A percentile compares a stretch with the other conserved stretches of the same genome.
Conservation (phyloP, 768 basidiomycete genomes). For the Cytidiella melzeri region DNA sequence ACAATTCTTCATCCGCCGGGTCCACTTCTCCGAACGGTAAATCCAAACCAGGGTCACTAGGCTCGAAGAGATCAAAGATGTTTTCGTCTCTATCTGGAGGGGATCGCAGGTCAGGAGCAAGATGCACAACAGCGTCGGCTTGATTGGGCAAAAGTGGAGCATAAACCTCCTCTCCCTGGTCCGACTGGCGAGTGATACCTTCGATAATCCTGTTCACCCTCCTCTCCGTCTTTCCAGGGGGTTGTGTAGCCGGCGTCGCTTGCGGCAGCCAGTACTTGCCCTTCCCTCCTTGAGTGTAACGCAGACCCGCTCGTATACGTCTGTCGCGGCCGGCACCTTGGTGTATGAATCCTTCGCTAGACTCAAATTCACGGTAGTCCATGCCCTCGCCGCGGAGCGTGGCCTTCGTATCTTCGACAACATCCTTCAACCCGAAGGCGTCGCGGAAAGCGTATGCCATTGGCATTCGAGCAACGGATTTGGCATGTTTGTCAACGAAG, state of each 20-base stretch:
- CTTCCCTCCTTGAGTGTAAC: constrained; percentile 87
- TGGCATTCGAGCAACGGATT: constrained; percentile 84
- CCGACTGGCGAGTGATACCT: constrained; percentile 31
- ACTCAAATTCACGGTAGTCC: constrained; percentile 95
- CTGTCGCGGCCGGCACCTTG: constrained; percentile 81
- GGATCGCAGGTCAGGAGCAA: constrained; percentile 48
- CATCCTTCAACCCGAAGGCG: constrained; percentile 81
- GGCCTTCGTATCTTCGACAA: constrained; percentile 75
- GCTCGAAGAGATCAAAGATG: constrained; percentile 13
- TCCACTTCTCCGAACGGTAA: constrained; percentile 67
- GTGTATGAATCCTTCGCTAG: constrained; percentile 90
- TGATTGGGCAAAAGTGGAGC: constrained; percentile 71
- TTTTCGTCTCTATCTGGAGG: constrained; percentile 18
- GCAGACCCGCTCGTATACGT: constrained; percentile 84
- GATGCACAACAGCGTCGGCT: constrained; percentile 57
- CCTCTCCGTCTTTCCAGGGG: constrained; percentile 35
- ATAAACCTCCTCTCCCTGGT: constrained; percentile 51
- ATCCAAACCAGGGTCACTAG: constrained; percentile 41
- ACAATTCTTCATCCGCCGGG: constrained; percentile 70
- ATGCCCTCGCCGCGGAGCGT: constrained; percentile 87
- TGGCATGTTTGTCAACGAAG: constrained; percentile 59
- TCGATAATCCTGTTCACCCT: constrained; percentile 37
- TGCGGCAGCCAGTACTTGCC: constrained; percentile 95
- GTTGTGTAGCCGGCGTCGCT: constrained; percentile 35
- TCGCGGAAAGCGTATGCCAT: constrained; percentile 84